A percentile compares a stretch with the other conserved stretches of the same genome.
Evolutionary conservation across 139 green algal genomes (phyloP).

Genomic region (Mychonastes homosphaera): DNA sequence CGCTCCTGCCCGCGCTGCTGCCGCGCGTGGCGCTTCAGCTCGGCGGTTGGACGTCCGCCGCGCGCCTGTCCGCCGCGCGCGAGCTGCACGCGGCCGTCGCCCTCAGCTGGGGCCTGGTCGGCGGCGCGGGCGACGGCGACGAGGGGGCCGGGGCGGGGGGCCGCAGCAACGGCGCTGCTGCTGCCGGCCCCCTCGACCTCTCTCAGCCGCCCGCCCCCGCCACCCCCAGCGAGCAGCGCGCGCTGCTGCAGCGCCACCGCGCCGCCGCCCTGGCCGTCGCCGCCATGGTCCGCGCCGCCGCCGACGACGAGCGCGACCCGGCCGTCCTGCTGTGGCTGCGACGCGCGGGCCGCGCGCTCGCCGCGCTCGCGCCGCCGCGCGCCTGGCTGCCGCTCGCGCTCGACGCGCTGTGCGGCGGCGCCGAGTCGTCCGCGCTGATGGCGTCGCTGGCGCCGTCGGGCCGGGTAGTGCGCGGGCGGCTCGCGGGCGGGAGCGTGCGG

Average conservation of each 20-base stretch:
- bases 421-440: not conserved
- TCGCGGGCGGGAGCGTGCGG: too few species aligned
- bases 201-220: conserved; percentile 35
- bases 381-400: conserved; percentile 49
- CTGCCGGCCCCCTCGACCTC: conserved; percentile 24
- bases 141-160: not conserved
- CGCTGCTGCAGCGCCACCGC: too few species aligned
- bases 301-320: conserved; percentile 47
- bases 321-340: conserved; percentile 22
- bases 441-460: conserved; percentile 1
- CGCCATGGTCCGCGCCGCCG: conserved; percentile 30
- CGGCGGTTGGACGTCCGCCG: conserved; percentile 39
- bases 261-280: too few species aligned
- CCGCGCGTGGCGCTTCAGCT: conserved; percentile 26
- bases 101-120: not conserved
- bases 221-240: conserved; percentile 26
- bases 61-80: conserved; percentile 31
- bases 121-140: not conserved
- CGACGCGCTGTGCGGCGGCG: conserved; percentile 26
- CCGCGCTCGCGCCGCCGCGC: conserved; percentile 22
- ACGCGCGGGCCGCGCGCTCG: conserved; percentile 43
- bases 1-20: conserved; percentile 39
- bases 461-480: too few species aligned
- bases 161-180: not conserved
- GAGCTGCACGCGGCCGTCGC: conserved; percentile 4